A percentile compares a stretch with the other conserved stretches of the same genome.
phyloP scores from a whole-genome alignment of 352 stramenopile genomes.

The Phytophthora fragariae region DNA sequence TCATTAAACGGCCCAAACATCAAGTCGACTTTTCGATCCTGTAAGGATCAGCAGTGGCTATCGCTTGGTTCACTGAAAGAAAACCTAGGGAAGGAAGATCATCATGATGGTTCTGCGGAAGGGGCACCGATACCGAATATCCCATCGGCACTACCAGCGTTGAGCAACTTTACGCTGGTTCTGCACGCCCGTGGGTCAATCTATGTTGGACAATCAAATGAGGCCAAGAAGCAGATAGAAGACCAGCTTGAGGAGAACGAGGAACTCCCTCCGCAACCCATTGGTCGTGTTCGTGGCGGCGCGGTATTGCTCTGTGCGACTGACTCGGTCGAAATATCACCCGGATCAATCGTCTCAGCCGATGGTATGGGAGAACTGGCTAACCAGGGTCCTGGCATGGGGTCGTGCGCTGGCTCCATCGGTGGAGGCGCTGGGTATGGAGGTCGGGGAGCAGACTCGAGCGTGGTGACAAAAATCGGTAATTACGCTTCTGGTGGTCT shows the following conservation, averaged over 20 bases:
- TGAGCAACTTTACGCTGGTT: constrained; percentile 73
- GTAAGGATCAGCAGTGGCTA: constrained; percentile 52
- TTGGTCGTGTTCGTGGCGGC: constrained; percentile 54
- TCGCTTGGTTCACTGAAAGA: constrained; percentile 25
- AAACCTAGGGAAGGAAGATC: constrained; percentile 17
- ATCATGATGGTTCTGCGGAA: constrained; percentile 7
- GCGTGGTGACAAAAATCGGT: constrained; percentile 52
- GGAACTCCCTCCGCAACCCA: constrained; percentile 20
- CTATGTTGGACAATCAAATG: constrained; percentile 49
- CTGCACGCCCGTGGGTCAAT: constrained; percentile 64
- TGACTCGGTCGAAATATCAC: constrained; percentile 53
- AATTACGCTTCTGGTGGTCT: constrained; percentile 73
- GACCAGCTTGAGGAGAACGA: constrained; percentile 33
- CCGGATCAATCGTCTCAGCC: constrained; percentile 53
- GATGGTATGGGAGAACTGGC: constrained; percentile 70
- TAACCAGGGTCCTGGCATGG: constrained; percentile 71
- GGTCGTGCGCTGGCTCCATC: constrained; percentile 62
- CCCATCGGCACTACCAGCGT: constrained; percentile 25
- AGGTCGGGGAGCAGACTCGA: constrained; percentile 75
- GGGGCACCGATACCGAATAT: constrained; percentile 27
- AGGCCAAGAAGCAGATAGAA: constrained; percentile 33
- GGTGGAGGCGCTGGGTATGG: constrained; percentile 78
- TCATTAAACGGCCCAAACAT: constrained; percentile 49
- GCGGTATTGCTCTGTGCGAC: constrained; percentile 70
- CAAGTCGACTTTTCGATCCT: constrained; percentile 57